Evolutionary conservation across 179 eudicot species (phyloP).

Genomic region (Nepenthes alata): DNA sequence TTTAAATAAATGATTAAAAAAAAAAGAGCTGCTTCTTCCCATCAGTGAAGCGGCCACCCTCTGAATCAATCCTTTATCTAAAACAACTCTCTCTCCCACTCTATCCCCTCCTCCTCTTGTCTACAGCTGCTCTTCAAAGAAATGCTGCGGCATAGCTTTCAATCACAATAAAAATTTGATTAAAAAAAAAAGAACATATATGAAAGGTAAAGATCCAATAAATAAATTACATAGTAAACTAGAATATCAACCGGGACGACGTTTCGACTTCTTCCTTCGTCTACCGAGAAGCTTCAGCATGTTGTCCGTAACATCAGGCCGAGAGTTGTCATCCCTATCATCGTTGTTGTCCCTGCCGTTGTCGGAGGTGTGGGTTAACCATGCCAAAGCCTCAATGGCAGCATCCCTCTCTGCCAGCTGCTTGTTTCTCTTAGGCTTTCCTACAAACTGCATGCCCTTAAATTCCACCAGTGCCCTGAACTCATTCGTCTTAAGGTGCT

Average conservation of each 20-base stretch:
- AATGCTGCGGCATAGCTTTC: no score
- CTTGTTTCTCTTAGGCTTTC: constrained; percentile 85
- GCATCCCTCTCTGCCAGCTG: constrained; percentile 90
- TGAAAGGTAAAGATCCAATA: no score
- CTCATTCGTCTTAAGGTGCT: constrained; percentile 89
- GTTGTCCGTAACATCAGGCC: constrained; percentile 86
- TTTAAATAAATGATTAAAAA: no score
- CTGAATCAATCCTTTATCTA: no score
- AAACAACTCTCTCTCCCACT: no score
- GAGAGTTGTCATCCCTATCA: constrained; percentile 42
- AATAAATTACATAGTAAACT: not conserved
- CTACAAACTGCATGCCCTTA: constrained; percentile 97
- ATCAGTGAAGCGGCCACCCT: no score
- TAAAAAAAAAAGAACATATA: no score
- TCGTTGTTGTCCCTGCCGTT: constrained; percentile 12
- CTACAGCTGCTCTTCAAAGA: no score
- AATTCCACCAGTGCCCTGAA: constrained; percentile 92
- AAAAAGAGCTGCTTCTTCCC: no score
- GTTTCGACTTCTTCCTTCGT: constrained; percentile 37
- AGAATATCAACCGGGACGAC: constrained; percentile 3
- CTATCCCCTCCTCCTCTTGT: no score
- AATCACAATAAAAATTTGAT: no score
- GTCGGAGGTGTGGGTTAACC: constrained; percentile 83
- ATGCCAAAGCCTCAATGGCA: constrained; percentile 86
- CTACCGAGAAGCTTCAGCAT: constrained; percentile 88